Evolutionary conservation across 257 asterid species (phyloP).

Genomic region (Lycium ferocissimum): DNA sequence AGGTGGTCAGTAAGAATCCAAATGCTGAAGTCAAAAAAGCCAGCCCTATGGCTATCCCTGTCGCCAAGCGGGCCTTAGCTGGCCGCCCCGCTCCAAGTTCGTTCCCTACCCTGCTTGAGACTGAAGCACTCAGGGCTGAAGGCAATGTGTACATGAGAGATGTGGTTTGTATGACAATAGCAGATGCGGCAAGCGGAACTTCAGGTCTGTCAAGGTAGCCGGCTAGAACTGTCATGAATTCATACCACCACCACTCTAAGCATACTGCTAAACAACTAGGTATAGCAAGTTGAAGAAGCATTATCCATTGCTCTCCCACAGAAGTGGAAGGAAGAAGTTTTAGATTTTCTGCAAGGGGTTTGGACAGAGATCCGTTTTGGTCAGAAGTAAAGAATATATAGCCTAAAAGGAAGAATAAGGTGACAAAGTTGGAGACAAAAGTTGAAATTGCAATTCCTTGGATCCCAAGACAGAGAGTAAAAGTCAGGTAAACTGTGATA

Average conservation of each 20-base stretch:
- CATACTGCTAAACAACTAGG: slow-evolving; percentile 89
- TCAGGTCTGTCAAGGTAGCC: slow-evolving; percentile 87
- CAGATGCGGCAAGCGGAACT: slow-evolving; percentile 82
- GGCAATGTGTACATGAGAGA: slow-evolving; percentile 96
- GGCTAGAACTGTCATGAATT: slow-evolving; percentile 82
- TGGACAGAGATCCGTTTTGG: slow-evolving; percentile 40
- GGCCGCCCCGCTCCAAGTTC: slow-evolving; percentile 95
- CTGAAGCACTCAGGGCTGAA: slow-evolving; percentile 82
- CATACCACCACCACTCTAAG: slow-evolving; percentile 99
- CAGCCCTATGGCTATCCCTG: slow-evolving; percentile 64
- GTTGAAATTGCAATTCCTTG: slow-evolving; percentile 78
- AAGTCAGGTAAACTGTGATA: slow-evolving; percentile 71
- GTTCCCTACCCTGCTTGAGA: slow-evolving; percentile 85
- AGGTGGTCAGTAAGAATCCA: slow-evolving; percentile 72
- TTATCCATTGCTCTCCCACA: slow-evolving; percentile 69
- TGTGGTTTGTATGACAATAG: slow-evolving; percentile 94
- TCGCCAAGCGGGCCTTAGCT: slow-evolving; percentile 72
- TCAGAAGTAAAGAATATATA: slow-evolving; percentile 49
- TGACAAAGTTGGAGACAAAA: slow-evolving; percentile 61
- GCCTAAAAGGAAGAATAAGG: slow-evolving; percentile 61
- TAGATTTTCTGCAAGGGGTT: slow-evolving; percentile 44
- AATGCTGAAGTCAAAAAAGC: slow-evolving; percentile 68
- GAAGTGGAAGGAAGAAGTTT: slow-evolving; percentile 49
- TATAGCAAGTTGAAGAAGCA: slow-evolving; percentile 65
- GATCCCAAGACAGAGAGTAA: slow-evolving; percentile 71